Conservation (phyloP, 768 basidiomycete species). For the Lepiota subincarnata region DNA sequence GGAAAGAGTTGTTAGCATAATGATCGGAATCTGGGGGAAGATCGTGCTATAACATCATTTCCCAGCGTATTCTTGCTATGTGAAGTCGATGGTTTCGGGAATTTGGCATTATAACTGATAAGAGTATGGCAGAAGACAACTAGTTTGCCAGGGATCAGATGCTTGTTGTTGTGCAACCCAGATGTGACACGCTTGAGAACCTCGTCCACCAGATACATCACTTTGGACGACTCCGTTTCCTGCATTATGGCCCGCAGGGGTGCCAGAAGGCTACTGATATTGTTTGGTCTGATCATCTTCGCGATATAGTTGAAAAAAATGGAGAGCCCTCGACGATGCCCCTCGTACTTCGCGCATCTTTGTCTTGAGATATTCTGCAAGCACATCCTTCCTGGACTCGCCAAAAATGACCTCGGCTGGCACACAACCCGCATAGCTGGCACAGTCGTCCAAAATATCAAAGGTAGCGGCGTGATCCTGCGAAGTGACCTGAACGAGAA, state of each 20-base stretch:
- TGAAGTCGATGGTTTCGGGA: conserved; percentile 60
- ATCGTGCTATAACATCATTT: conserved; percentile 66
- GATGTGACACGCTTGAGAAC: conserved; percentile 76
- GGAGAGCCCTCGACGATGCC: conserved; percentile 78
- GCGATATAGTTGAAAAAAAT: conserved; percentile 83
- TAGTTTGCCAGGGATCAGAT: conserved; percentile 64
- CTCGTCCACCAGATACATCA: conserved; percentile 84
- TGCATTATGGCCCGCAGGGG: conserved; percentile 84
- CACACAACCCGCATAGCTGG: conserved; percentile 74
- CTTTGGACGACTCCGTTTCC: conserved; percentile 75
- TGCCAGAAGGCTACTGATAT: conserved; percentile 69
- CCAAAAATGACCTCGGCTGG: conserved; percentile 92
- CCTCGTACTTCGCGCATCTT: conserved; percentile 89
- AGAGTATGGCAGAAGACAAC: conserved; percentile 85
- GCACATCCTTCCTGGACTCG: conserved; percentile 85
- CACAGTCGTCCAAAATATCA: conserved; percentile 65
- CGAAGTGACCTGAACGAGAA: conserved; percentile 78
- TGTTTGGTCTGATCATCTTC: conserved; percentile 68
- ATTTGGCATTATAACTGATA: conserved; percentile 85
- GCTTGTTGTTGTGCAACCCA: conserved; percentile 80
- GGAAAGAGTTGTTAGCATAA: conserved; percentile 83
- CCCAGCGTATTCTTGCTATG: conserved; percentile 35
- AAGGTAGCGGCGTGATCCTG: conserved; percentile 49
- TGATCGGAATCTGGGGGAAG: conserved; percentile 52
- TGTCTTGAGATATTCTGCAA: conserved; percentile 88